A percentile compares a stretch with the other conserved stretches of the same genome.
phyloP scores from a whole-genome alignment of 495 filamentous ascomycete species.

The Penicillium mononematosum region DNA sequence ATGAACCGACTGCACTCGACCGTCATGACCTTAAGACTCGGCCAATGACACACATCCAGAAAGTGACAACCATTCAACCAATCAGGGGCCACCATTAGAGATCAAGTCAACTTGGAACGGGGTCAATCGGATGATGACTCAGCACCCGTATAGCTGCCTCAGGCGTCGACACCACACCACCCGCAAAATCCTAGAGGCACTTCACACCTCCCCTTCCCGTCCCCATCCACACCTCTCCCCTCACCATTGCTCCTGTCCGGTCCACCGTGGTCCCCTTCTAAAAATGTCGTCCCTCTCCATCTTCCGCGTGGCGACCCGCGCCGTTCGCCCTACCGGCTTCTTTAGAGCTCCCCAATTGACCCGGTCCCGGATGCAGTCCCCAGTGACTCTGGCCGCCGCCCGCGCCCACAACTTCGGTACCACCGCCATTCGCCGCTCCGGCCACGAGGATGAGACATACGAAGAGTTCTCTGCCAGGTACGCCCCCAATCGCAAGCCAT shows the following conservation, averaged over 20 bases:
- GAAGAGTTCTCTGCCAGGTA: conserved; percentile 99
- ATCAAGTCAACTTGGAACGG: conserved; percentile 15
- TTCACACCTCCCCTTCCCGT: conserved; percentile 35
- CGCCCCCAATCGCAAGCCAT: conserved; percentile 40
- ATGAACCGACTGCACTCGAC: not conserved
- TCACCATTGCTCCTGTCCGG: conserved; percentile 36
- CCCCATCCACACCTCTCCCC: conserved; percentile 32
- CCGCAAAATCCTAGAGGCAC: conserved; percentile 49
- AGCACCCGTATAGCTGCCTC: conserved; percentile 25
- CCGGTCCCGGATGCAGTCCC: conserved; percentile 57
- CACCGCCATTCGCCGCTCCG: conserved; percentile 55
- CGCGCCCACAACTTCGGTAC: conserved; percentile 67
- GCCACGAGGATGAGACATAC: conserved; percentile 88
- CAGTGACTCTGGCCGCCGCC: conserved; percentile 49
- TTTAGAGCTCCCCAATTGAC: conserved; percentile 56
- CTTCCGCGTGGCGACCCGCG: conserved; percentile 68
- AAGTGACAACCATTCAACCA: conserved; percentile 22
- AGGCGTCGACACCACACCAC: conserved; percentile 45
- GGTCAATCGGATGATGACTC: conserved; percentile 27
- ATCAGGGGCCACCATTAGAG: conserved; percentile 31
- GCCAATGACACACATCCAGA: conserved; percentile 20
- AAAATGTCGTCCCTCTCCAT: conserved; percentile 67
- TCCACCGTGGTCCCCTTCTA: conserved; percentile 25
- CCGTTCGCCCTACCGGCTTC: conserved; percentile 60
- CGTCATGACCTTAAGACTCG: not conserved